phyloP scores from a whole-genome alignment of 2,329 filamentous ascomycete species.

The Colletotrichum lini region DNA sequence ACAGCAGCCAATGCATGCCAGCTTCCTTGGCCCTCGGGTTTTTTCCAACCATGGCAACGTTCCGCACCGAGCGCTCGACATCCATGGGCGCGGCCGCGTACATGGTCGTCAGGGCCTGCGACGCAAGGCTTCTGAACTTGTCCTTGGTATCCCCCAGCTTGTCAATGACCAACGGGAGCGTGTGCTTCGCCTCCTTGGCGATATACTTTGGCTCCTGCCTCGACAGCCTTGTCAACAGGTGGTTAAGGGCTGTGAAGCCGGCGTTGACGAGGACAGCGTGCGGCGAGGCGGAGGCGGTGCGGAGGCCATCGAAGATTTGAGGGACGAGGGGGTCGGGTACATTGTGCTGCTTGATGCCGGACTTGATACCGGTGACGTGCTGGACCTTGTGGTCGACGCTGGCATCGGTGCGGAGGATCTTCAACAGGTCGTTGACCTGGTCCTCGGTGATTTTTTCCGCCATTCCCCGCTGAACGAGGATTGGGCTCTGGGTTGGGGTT shows the following conservation, averaged over 20 bases:
- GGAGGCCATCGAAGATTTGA: slow-evolving; percentile 86
- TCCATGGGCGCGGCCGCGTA: slow-evolving; percentile 79
- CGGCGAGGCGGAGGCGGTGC: slow-evolving; percentile 80
- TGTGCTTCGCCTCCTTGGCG: slow-evolving; percentile 77
- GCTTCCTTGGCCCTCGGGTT: slow-evolving; percentile 88
- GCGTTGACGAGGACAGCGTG: slow-evolving; percentile 84
- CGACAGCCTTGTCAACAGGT: slow-evolving; percentile 87
- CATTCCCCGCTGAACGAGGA: slow-evolving; percentile 54
- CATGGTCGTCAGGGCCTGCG: slow-evolving; percentile 83
- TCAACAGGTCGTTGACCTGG: slow-evolving; percentile 69
- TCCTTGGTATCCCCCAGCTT: slow-evolving; percentile 92
- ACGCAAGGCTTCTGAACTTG: slow-evolving; percentile 81
- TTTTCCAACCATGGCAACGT: slow-evolving; percentile 82
- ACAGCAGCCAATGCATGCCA: slow-evolving; percentile 85
- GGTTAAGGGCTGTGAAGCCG: slow-evolving; percentile 89
- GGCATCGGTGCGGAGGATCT: slow-evolving; percentile 72
- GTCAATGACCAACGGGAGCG: slow-evolving; percentile 83
- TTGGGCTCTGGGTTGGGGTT: slow-evolving; percentile 19
- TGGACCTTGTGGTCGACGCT: slow-evolving; percentile 79
- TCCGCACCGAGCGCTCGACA: slow-evolving; percentile 85
- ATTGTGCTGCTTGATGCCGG: slow-evolving; percentile 92
- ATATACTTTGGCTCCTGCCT: slow-evolving; percentile 86
- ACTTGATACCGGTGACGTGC: slow-evolving; percentile 83
- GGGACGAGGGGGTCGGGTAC: slow-evolving; percentile 82
- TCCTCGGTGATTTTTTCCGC: slow-evolving; percentile 72